phyloP scores from a whole-genome alignment of 139 green algal genomes.

The Picochlorum sp. region DNA sequence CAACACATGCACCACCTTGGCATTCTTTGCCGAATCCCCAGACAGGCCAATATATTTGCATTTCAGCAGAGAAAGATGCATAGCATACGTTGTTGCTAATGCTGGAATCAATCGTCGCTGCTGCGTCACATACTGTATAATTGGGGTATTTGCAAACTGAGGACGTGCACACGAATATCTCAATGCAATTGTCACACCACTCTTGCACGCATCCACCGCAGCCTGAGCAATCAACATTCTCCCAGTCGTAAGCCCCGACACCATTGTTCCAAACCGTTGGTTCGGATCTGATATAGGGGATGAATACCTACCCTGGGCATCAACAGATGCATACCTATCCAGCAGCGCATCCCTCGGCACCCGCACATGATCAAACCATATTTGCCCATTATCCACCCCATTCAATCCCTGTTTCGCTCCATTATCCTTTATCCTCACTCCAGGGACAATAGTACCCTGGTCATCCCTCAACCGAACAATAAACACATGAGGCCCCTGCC shows the following conservation, averaged over 20 bases:
- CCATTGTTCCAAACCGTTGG: conserved; percentile 73
- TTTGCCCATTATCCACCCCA: conserved; percentile 83
- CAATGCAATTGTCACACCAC: conserved; percentile 72
- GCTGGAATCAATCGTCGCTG: conserved; percentile 70
- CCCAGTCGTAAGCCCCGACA: conserved; percentile 45
- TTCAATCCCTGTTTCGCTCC: conserved; percentile 51
- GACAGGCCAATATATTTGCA: conserved; percentile 48
- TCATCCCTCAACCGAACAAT: conserved; percentile 77
- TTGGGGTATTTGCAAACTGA: conserved; percentile 63
- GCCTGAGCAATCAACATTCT: conserved; percentile 70
- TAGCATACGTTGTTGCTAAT: conserved; percentile 69
- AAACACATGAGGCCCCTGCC: conserved; percentile 84
- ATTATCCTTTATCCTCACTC: conserved; percentile 13
- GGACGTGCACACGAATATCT: conserved; percentile 59
- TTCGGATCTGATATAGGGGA: conserved; percentile 48
- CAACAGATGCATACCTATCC: conserved; percentile 44
- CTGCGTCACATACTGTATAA: conserved; percentile 83
- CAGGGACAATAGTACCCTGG: conserved; percentile 21
- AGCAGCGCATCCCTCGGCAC: conserved; percentile 60
- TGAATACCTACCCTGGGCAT: conserved; percentile 35
- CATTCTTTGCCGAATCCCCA: conserved; percentile 18
- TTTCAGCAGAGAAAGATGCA: conserved; percentile 57
- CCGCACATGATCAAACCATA: conserved; percentile 67
- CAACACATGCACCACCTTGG: conserved; percentile 74
- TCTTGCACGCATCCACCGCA: conserved; percentile 70